A percentile compares a stretch with the other conserved stretches of the same genome.
These are phyloP conservation scores for Evernia prunastri DNA, from an alignment of 495 filamentous ascomycete species.

Conservation along the genomic window DNA sequence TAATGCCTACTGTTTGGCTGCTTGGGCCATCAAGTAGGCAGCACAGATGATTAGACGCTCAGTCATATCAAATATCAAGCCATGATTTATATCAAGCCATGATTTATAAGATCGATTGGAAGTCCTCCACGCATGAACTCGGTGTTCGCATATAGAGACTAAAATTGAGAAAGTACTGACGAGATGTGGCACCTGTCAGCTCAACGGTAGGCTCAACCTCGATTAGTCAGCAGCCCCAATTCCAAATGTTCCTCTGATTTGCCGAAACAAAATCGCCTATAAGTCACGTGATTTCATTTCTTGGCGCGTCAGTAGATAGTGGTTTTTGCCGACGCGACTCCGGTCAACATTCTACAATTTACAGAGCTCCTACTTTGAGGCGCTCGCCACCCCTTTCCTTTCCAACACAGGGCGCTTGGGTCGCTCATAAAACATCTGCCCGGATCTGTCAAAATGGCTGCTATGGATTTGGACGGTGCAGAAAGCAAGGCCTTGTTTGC, in stretches of 20 bases:
- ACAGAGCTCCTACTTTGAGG: background rate
- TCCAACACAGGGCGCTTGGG: background rate
- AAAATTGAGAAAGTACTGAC: background rate
- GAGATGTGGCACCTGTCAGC: background rate
- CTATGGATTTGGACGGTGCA: constrained; percentile 1
- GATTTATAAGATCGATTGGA: background rate
- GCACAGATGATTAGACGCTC: background rate
- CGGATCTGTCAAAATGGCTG: background rate
- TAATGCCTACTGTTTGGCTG: background rate
- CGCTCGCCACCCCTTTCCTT: background rate
- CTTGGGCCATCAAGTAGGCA: background rate
- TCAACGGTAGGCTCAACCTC: no score
- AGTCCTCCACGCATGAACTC: background rate
- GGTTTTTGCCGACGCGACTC: constrained; percentile 9
- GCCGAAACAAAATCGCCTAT: background rate
- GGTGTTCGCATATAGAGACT: background rate
- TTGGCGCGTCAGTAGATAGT: constrained; percentile 9
- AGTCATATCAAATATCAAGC: background rate
- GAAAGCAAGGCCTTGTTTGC: constrained; percentile 24
- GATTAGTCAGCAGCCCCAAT: background rate
- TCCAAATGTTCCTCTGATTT: background rate
- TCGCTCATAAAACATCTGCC: background rate
- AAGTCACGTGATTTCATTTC: background rate
- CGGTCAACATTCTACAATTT: constrained; percentile 4
- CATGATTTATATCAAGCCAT: background rate